These are phyloP conservation scores for Malassezia japonica DNA, from an alignment of 1,284 basidiomycete genomes.

Conservation along the genomic window DNA sequence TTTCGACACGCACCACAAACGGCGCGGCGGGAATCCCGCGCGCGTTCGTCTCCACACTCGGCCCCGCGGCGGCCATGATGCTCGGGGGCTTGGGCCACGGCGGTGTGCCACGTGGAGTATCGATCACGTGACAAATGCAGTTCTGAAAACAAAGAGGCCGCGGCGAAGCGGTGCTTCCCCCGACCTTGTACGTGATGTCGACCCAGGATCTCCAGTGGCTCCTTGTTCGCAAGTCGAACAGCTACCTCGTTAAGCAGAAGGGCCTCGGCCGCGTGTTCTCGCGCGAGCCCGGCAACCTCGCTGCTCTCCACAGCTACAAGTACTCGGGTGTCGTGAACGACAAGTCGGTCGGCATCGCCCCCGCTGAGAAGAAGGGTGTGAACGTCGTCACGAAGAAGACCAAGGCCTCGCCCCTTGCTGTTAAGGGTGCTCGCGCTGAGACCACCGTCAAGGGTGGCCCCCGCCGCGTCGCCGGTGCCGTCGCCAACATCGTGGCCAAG, in stretches of 20 bases:
- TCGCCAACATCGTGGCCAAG: conserved; percentile 42
- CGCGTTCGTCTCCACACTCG: conserved; percentile 55
- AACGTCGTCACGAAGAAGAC: conserved; percentile 40
- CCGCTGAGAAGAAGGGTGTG: conserved; percentile 30
- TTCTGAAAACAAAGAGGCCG: conserved; percentile 12
- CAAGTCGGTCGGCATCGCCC: conserved; percentile 41
- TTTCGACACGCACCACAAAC: conserved; percentile 74
- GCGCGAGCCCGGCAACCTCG: conserved; percentile 42
- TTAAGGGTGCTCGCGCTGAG: conserved; percentile 25
- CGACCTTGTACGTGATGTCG: conserved; percentile 11
- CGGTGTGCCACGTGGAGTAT: background rate
- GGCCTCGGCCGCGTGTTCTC: conserved; percentile 44
- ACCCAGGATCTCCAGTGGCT: conserved; percentile 47
- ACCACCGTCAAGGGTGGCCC: conserved; percentile 18
- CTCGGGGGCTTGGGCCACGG: conserved; percentile 1
- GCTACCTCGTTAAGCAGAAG: conserved; percentile 47
- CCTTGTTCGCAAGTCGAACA: conserved; percentile 36
- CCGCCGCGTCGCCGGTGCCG: conserved; percentile 36
- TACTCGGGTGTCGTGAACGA: conserved; percentile 41
- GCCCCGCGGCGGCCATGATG: conserved; percentile 2
- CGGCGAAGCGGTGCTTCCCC: background rate
- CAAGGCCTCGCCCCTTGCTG: conserved; percentile 26
- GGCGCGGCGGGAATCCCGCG: conserved; percentile 88
- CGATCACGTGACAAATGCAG: conserved; percentile 16
- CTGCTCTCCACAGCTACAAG: conserved; percentile 46